Evolutionary conservation across 306 rosid genomes (phyloP), one percentile per base, ranked within the genome.

Genomic region (Fragaria nilgerrensis): DNA sequence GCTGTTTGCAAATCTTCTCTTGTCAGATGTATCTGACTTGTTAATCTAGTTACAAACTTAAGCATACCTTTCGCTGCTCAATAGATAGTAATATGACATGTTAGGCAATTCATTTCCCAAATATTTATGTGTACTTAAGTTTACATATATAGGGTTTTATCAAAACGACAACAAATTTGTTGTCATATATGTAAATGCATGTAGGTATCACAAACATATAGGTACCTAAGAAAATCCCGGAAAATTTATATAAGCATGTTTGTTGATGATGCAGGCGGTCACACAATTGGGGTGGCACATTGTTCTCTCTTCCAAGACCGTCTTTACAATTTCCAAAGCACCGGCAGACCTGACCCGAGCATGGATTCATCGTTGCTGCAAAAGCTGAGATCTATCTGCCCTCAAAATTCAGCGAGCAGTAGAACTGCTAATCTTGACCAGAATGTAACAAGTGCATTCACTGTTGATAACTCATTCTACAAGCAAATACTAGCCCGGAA

Each of bases 261-360:
- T 34, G 14, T 17, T 71, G 11, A 36, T 39, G 8, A 43, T 72
- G 15, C n/a, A 85, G 89, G 89, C 9, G 85, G 85, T 27, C 89
- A 86, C 73, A 86, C 85, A 0, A 78, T 86, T 53, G 87, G 89
- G 19, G 67, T 70, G 23, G 59, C 87, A 65, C 87, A 80, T 13
- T 86, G 89, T 65, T 0, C 0, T 47, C n/a, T 75, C 45, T 77
- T 83, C 85, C 75, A 75, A 78, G 83, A 83, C 63, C 87, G 87
- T 36, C 86, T 86, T 8, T 79, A 85, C 80, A 77, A 77, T 74
- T 78, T 78, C 77, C 49, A 72, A 19, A 76, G 62, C 29, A 74
- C 82, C 1, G 62, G 82, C 22, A 37, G 67, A 32, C 76, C 82
- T 13, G 87, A 86, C 58, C 87, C 77, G 4, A 65, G 48, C 34